Evolutionary conservation across 2,329 filamentous ascomycete genomes (phyloP), one percentile per base, ranked within the genome.

Genomic region (Epichloe hybrida): DNA sequence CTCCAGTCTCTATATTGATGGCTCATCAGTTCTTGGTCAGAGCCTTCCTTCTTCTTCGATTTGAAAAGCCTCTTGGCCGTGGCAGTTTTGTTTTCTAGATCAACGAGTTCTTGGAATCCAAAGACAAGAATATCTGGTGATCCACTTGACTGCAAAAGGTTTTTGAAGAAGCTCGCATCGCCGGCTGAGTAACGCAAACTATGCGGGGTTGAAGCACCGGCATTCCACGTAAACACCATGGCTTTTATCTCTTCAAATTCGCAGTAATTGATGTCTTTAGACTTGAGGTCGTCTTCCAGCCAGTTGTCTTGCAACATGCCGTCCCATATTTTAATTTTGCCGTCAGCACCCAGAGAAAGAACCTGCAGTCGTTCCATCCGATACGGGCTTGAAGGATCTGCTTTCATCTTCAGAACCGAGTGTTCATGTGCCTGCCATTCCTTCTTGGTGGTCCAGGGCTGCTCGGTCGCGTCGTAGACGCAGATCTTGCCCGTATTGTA

Each of bases 61-160:
- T 90, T 93, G 64, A 97, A 84, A 58, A 97, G 82, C 50, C 87
- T 88, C 69, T 93, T 96, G n/a, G 93, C 93, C 21, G 91, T 97
- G 48, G 94, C 86, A 58, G 90, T 94, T 71, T 97, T 97, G 69
- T 98, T 88, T 65, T 98, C 93, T 7, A 98, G 74, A 62, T 98
- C 93, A 4, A 98, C 93, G n/a, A 98, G 76, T 67, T 98, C 93
- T 66, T 98, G 93, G 66, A 98, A 98, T 1, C 90, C 91, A 72
- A 98, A 98, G 1, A 97, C 80, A 2, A 97, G 70, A 47, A 98
- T 89, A 58, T 97, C 93, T 0, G 93, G 88, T 7, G 85, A 81
- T 39, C 84, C 78, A 54, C 85, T 83, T n/a, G 78, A 79, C 56
- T 83, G 79, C 27, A 98, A 73, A 15, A 95, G 76, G 52, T 91